Evolutionary conservation across 352 stramenopile genomes (phyloP), one percentile per base, ranked within the genome.

Genomic region (Phytophthora pinifolia): DNA sequence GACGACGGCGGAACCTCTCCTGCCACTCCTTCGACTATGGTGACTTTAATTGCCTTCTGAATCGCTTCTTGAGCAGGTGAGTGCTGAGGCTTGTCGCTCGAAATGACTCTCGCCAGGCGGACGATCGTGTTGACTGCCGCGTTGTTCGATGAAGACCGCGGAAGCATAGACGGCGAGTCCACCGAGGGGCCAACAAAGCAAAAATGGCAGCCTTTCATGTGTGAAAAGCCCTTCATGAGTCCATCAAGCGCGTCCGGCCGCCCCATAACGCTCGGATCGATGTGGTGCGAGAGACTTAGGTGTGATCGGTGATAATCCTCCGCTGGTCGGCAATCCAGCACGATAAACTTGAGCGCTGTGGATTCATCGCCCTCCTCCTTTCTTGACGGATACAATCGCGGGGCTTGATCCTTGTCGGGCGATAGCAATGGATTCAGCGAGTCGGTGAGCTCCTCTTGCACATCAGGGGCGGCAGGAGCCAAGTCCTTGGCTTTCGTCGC

Each of bases 161-260:
- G 17, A 2, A 54, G 38, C 5, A 59, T 36, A 13, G 79, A 64
- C 6, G 46, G 32, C 9, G 53, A 37, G n/a, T 68, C 57, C n/a
- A 71, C 47, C 2, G 76, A 80, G 12, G 74, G 81, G 3, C 86
- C 86, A 41, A 96, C 79, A 48, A 96, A 94, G 50, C 86, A 96
- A 59, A 96, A 96, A 43, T 96, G 86, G 41, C 83, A 94, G 1
- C 86, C 84, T 75, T 96, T 94, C 84, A 96, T 96, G 4, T 74
- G 66, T 22, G 67, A 68, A 33, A 96, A 94, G 0, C 82, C 83
- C 41, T 93, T 87, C 57, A 96, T 76, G 9, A 96, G 67, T 25
- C 80, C 72, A 15, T 80, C 72, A 13, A 96, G 58, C 8, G 74
- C 83, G 42, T 94, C 84, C 4, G 86, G 83, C 30, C 70, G 85